phyloP scores from a whole-genome alignment of 345 rosid species.

The Draba incana region DNA sequence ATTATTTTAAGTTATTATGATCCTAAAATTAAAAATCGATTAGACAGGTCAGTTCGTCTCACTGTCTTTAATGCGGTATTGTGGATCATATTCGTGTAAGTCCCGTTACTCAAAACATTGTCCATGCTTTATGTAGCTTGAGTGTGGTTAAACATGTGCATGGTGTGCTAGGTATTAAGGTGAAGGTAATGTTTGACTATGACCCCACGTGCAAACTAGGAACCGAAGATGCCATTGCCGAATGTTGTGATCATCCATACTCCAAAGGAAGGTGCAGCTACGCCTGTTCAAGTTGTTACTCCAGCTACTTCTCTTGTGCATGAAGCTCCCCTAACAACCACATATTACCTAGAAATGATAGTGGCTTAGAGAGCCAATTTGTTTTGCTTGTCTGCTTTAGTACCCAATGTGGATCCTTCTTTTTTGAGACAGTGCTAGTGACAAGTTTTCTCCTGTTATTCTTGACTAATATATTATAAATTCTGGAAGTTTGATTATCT shows the following conservation, averaged over 20 bases:
- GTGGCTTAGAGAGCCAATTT: constrained; percentile 14
- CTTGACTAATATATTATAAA: no score
- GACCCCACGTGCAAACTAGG: constrained; percentile 87
- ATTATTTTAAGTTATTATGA: no score
- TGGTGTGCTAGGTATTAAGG: constrained; percentile 93
- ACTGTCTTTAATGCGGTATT: background rate
- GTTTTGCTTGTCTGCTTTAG: background rate
- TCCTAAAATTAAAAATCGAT: no score
- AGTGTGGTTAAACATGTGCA: constrained; percentile 20
- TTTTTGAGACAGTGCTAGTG: constrained; percentile 2
- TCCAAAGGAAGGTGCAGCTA: constrained; percentile 61
- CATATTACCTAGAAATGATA: constrained; percentile 17
- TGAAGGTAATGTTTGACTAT: constrained; percentile 87
- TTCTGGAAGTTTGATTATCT: no score
- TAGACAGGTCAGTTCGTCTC: constrained; percentile 63
- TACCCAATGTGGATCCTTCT: background rate
- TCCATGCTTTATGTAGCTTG: background rate
- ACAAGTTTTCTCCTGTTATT: no score
- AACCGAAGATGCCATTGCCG: constrained; percentile 73
- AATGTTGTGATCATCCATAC: constrained; percentile 78
- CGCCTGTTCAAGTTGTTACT: constrained; percentile 13
- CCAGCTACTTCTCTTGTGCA: background rate
- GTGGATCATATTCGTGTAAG: background rate
- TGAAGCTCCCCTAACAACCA: constrained; percentile 12
- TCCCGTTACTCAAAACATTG: background rate